Conservation (phyloP, 495 filamentous ascomycete genomes). For the Oidiodendron maius region DNA sequence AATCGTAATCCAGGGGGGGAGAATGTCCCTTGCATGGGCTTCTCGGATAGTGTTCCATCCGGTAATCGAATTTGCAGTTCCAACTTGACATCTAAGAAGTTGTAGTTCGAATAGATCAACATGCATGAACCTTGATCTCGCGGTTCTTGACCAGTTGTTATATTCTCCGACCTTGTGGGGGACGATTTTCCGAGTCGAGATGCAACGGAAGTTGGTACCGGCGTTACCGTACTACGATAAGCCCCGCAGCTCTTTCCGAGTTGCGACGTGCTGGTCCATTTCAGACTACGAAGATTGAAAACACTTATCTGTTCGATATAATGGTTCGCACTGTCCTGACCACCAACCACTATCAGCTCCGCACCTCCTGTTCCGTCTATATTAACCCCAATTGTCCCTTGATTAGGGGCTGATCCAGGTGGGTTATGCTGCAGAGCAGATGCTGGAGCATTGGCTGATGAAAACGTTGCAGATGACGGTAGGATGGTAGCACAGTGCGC, state of each 20-base stretch:
- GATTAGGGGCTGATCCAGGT: conserved; percentile 69
- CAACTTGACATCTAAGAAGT: conserved; percentile 93
- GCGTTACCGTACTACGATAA: conserved; percentile 90
- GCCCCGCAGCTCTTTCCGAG: conserved; percentile 90
- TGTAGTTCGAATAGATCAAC: conserved; percentile 99
- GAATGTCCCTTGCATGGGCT: conserved; percentile 78
- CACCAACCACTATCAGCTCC: conserved; percentile 95
- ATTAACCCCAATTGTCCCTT: conserved; percentile 76
- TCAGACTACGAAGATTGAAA: conserved; percentile 92
- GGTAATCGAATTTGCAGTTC: conserved; percentile 83
- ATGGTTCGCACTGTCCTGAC: conserved; percentile 94
- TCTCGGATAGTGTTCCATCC: conserved; percentile 81
- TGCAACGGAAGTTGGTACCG: conserved; percentile 58
- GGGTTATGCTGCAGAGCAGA: conserved; percentile 88
- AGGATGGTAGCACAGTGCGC: conserved; percentile 94
- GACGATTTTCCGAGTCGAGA: conserved; percentile 60
- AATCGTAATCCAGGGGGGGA: conserved; percentile 91
- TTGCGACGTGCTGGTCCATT: conserved; percentile 83
- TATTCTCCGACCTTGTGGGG: conserved; percentile 18
- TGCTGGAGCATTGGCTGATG: conserved; percentile 72
- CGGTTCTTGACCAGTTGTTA: conserved; percentile 37
- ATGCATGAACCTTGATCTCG: conserved; percentile 70
- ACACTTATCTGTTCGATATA: conserved; percentile 98
- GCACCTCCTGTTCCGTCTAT: conserved; percentile 89
- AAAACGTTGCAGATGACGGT: conserved; percentile 78